These are phyloP conservation scores for Boletus subcaerulescens DNA, from an alignment of 768 basidiomycete genomes.

Conservation along the genomic window DNA sequence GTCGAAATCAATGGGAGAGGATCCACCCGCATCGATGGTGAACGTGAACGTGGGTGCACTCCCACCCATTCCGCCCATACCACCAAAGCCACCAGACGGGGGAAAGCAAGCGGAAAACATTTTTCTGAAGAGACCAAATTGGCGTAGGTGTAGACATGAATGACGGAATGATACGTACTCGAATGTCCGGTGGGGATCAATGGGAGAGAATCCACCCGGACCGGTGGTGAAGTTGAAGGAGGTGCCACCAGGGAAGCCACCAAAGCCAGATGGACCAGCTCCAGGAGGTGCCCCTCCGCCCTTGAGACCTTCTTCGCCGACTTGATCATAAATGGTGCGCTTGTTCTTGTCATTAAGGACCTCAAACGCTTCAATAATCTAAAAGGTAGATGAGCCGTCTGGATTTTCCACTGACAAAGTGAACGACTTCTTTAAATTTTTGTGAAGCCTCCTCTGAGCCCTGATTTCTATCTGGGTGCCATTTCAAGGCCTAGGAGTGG, in stretches of 20 bases:
- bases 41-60: too few species aligned
- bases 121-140: constrained; percentile 39
- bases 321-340: constrained; percentile 84
- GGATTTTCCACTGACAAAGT: too few species aligned
- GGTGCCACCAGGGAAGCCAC: constrained; percentile 45
- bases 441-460: constrained; percentile 81
- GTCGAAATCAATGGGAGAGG: too few species aligned
- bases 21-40: too few species aligned
- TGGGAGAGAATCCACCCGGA: constrained; percentile 61
- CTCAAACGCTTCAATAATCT: constrained; percentile 96
- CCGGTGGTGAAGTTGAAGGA: constrained; percentile 59
- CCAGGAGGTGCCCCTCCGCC: constrained; percentile 56
- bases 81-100: constrained; percentile 39
- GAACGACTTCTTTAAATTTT: constrained; percentile 86
- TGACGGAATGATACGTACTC: constrained; percentile 52
- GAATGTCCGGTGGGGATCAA: constrained; percentile 86
- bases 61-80: constrained; percentile 6
- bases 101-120: constrained; percentile 46
- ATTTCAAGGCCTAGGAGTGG: constrained; percentile 70
- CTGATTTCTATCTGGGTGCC: constrained; percentile 91
- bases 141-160: not conserved
- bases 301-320: constrained; percentile 95
- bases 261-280: constrained; percentile 42
- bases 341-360: constrained; percentile 88
- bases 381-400: not conserved